phyloP scores from a whole-genome alignment of 805 yeast genomes.

The Sugiyamaella boreocaroliniensis region DNA sequence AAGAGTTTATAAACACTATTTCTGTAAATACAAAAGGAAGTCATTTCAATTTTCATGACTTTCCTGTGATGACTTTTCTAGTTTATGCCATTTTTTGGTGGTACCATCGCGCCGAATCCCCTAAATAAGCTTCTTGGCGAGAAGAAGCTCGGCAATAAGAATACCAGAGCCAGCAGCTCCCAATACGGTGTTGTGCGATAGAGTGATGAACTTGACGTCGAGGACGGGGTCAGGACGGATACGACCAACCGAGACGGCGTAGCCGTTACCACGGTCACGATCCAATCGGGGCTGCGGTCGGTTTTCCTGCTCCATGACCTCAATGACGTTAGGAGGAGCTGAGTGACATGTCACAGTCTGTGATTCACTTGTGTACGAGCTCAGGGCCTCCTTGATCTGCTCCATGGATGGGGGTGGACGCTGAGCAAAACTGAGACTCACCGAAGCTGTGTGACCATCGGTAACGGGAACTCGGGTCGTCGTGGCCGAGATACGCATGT shows the following conservation, averaged over 20 bases:
- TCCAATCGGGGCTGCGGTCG: constrained; percentile 98
- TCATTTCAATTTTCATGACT: background rate
- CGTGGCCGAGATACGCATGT: constrained; percentile 85
- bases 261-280: constrained; percentile 90
- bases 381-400: constrained; percentile 61
- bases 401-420: constrained; percentile 82
- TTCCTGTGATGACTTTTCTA: background rate
- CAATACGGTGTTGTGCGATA: constrained; percentile 93
- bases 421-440: constrained; percentile 73
- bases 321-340: constrained; percentile 89
- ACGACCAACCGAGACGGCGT: constrained; percentile 92
- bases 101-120: no score
- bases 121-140: constrained; percentile 68
- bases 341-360: constrained; percentile 72
- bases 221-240: constrained; percentile 87
- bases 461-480: constrained; percentile 95
- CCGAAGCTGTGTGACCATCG: constrained; percentile 97
- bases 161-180: constrained; percentile 99
- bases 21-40: background rate
- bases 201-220: constrained; percentile 93
- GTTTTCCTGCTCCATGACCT: constrained; percentile 82
- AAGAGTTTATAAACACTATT: no score
- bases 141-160: constrained; percentile 84
- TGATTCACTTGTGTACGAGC: constrained; percentile 80
- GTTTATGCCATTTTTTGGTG: background rate